Percentiles rank a stretch among this genome's conserved stretches.
phyloP scores from a whole-genome alignment of 176 grass and related monocot species.

The Carex littledalei region DNA sequence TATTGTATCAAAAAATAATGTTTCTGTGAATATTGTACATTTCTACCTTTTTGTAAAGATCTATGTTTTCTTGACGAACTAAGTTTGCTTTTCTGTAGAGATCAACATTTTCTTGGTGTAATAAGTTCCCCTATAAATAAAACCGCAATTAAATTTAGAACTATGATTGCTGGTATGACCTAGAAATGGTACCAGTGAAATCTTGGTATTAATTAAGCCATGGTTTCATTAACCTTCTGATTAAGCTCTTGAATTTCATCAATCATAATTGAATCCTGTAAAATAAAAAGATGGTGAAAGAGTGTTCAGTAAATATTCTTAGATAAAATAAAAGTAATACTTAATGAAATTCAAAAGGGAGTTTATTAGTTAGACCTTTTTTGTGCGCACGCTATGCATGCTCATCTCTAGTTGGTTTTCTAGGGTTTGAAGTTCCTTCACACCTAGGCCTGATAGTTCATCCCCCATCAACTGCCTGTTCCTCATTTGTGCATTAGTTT shows the following conservation, averaged over 20 bases:
- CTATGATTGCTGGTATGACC: neutral
- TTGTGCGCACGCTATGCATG: conserved; percentile 34
- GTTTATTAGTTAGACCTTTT: conserved; percentile 40
- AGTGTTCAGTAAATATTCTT: conserved; percentile 25
- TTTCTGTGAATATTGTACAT: conserved; percentile 13
- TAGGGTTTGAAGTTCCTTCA: conserved; percentile 64
- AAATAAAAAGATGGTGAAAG: neutral
- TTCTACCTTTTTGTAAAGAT: conserved; percentile 57
- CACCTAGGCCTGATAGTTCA: conserved; percentile 51
- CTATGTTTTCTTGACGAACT: conserved; percentile 55
- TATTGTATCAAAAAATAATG: neutral
- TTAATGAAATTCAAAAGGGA: neutral
- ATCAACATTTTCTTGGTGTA: conserved; percentile 70
- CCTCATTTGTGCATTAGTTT: conserved; percentile 9
- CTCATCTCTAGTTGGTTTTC: conserved; percentile 69
- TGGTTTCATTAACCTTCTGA: conserved; percentile 35
- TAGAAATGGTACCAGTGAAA: neutral
- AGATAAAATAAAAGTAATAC: conserved; percentile 3
- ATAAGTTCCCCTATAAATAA: conserved; percentile 54
- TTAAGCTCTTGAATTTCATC: conserved; percentile 73
- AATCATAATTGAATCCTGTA: conserved; percentile 58
- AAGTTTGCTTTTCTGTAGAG: conserved; percentile 59
- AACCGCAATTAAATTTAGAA: conserved; percentile 19
- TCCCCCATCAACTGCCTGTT: conserved; percentile 67
- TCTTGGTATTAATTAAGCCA: neutral